Evolutionary conservation across 257 asterid species (phyloP).

Genomic region (Solanum bulbocastanum): DNA sequence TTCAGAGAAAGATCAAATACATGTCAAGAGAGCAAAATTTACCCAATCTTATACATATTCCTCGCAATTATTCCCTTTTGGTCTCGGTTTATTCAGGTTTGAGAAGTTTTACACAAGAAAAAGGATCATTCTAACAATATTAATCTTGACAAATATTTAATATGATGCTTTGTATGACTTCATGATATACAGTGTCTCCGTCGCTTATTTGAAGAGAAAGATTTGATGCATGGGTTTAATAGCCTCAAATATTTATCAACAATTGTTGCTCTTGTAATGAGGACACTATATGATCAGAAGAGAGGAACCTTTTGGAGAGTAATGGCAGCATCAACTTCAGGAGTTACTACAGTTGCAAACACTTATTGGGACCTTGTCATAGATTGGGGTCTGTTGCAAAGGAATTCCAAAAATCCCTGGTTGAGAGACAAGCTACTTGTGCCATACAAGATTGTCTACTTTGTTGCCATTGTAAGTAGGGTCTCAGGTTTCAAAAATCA

Average conservation of each 20-base stretch:
- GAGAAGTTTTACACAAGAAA: background rate
- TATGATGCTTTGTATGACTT: background rate
- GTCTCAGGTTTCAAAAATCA: background rate
- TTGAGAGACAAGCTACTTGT: conserved; percentile 75
- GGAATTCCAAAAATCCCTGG: conserved; percentile 55
- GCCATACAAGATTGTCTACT: conserved; percentile 51
- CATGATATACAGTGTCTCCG: conserved; percentile 47
- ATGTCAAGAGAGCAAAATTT: conserved; percentile 10
- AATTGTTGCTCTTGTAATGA: conserved; percentile 49
- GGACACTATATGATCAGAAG: conserved; percentile 30
- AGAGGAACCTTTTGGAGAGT: conserved; percentile 24
- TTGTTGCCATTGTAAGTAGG: conserved; percentile 59
- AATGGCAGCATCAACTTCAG: conserved; percentile 52
- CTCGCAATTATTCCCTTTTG: conserved; percentile 64
- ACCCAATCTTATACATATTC: conserved; percentile 25
- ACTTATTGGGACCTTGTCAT: conserved; percentile 74
- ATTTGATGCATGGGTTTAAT: conserved; percentile 33
- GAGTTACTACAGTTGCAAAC: conserved; percentile 45
- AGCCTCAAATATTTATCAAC: conserved; percentile 59
- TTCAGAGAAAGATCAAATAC: conserved; percentile 38
- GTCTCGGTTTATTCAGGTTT: conserved; percentile 64
- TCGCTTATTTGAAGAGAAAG: conserved; percentile 48
- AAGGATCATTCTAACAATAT: background rate
- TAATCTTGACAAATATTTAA: background rate
- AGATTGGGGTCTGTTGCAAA: conserved; percentile 71